Percentiles rank a stretch among this genome's conserved stretches.
Conservation (phyloP, 2,329 filamentous ascomycete genomes). For the Colletotrichum lupini region DNA sequence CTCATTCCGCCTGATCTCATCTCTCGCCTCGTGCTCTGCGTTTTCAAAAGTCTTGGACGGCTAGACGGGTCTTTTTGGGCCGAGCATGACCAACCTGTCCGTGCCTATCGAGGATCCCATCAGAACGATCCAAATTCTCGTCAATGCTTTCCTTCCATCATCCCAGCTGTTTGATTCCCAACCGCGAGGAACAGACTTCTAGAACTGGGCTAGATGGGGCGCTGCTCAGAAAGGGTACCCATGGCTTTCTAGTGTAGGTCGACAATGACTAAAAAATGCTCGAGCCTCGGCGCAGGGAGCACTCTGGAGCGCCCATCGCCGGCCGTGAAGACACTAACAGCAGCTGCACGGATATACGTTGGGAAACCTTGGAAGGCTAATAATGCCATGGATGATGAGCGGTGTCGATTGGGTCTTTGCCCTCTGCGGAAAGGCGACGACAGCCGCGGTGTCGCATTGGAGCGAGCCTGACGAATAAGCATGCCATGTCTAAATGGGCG, state of each 20-base stretch:
- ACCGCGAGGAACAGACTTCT: slow-evolving; percentile 22
- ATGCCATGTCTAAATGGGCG: slow-evolving; percentile 15
- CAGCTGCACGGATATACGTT: slow-evolving; percentile 30
- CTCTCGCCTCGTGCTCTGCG: slow-evolving; percentile 8
- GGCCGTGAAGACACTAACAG: slow-evolving; percentile 24
- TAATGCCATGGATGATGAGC: slow-evolving; percentile 12
- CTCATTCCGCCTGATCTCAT: slow-evolving; percentile 13
- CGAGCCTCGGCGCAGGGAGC: slow-evolving; percentile 32
- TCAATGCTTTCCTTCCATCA: slow-evolving; percentile 12
- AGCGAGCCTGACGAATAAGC: slow-evolving; percentile 28
- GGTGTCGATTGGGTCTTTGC: slow-evolving; percentile 9
- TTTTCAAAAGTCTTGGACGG: neutral
- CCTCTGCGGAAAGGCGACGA: slow-evolving; percentile 7
- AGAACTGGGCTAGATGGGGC: slow-evolving; percentile 5
- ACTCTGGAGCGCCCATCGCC: neutral
- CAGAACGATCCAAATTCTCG: neutral
- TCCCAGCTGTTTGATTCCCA: neutral
- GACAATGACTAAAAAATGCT: slow-evolving; percentile 3
- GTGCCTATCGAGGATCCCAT: neutral
- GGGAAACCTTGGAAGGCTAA: slow-evolving; percentile 4
- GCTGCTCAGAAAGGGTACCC: slow-evolving; percentile 3
- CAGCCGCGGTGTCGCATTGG: neutral
- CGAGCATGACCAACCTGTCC: neutral
- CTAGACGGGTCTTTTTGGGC: neutral
- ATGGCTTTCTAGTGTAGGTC: neutral